phyloP scores from a whole-genome alignment of 495 filamentous ascomycete genomes.

The Lasiosphaeria hispida region DNA sequence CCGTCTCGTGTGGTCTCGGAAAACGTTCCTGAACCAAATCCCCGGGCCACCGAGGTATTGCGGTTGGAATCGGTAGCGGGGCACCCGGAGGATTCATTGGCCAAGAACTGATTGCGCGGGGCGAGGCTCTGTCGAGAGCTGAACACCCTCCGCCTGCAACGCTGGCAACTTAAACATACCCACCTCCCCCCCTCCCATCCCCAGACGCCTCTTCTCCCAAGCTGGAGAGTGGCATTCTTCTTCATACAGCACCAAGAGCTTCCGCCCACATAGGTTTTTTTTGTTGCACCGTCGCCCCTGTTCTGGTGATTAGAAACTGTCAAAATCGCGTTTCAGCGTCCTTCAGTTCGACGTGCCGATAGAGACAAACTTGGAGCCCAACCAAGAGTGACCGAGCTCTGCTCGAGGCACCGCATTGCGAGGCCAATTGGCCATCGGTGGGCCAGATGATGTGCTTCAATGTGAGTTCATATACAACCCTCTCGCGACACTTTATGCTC shows the following conservation, averaged over 20 bases:
- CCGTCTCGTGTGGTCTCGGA: background rate
- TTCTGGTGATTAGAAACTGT: too few species aligned
- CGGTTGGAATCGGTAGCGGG: background rate
- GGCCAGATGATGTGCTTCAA: constrained; percentile 22
- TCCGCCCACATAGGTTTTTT: too few species aligned
- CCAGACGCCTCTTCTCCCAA: too few species aligned
- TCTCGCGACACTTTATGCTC: background rate
- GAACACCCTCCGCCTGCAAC: too few species aligned
- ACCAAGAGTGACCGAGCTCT: background rate
- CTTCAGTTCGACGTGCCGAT: too few species aligned
- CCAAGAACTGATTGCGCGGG: background rate
- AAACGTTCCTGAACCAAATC: constrained; percentile 19
- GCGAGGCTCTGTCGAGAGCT: background rate
- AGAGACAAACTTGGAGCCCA: too few species aligned
- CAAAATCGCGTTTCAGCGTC: too few species aligned
- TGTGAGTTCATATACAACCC: constrained; percentile 10
- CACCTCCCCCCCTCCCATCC: too few species aligned
- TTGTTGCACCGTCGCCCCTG: too few species aligned
- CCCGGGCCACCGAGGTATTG: constrained; percentile 13
- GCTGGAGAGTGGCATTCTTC: too few species aligned
- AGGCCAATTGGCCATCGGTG: constrained; percentile 12
- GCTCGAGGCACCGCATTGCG: background rate
- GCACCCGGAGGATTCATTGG: constrained; percentile 8
- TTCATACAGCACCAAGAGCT: too few species aligned
- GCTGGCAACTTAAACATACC: too few species aligned